Evolutionary conservation across 2,329 filamentous ascomycete genomes (phyloP).

Genomic region (Colletotrichum euphorbiae): DNA sequence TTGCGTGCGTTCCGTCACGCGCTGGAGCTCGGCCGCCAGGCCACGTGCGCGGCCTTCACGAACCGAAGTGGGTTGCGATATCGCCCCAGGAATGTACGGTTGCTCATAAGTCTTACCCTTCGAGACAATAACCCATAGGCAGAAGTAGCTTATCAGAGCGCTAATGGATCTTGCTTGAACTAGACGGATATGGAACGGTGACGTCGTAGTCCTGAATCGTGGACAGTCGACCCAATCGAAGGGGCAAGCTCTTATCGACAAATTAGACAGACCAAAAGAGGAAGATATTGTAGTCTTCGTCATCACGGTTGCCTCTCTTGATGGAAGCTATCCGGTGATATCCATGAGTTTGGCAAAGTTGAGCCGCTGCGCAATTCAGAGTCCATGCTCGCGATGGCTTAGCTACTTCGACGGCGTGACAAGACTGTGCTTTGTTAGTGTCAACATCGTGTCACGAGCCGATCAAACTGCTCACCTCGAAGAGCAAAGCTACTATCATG

Average conservation of each 20-base stretch:
- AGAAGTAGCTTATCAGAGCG: conserved; percentile 51
- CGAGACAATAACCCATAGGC: conserved; percentile 63
- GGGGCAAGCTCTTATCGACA: conserved; percentile 65
- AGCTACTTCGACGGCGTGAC: conserved; percentile 49
- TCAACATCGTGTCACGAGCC: too few species aligned
- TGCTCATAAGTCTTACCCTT: conserved; percentile 67
- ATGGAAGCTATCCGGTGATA: conserved; percentile 47
- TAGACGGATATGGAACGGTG: conserved; percentile 51
- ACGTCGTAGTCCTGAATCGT: conserved; percentile 70
- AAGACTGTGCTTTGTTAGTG: conserved; percentile 41
- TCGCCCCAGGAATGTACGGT: conserved; percentile 60
- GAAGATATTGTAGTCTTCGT: conserved; percentile 49
- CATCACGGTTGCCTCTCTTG: conserved; percentile 44
- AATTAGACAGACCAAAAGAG: conserved; percentile 71
- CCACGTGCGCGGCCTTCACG: conserved; percentile 49
- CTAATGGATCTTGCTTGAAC: conserved; percentile 48
- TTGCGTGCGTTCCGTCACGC: conserved; percentile 46
- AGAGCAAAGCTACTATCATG: conserved; percentile 42
- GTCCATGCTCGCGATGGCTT: conserved; percentile 49
- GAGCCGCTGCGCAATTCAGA: conserved; percentile 47
- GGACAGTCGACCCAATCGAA: conserved; percentile 65
- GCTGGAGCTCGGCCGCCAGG: conserved; percentile 48
- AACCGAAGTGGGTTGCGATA: conserved; percentile 49
- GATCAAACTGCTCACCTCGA: conserved; percentile 39
- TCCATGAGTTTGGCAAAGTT: conserved; percentile 48